Evolutionary conservation across 1,284 basidiomycete species (phyloP), one percentile per base, ranked within the genome.

Genomic region (Papiliotrema fonsecae): DNA sequence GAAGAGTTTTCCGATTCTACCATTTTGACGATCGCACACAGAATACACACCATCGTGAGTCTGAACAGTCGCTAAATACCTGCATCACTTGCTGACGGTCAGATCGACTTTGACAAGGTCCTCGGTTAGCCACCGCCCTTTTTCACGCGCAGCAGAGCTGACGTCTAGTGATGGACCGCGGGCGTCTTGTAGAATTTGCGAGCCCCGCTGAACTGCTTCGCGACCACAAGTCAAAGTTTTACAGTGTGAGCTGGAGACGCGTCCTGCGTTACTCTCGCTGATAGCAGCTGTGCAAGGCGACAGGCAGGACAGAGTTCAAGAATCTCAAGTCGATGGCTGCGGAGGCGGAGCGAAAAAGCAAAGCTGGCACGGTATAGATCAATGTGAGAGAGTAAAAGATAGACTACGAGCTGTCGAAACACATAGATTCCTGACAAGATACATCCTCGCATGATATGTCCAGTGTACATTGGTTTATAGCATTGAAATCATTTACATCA

Each of bases 61-160:
- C 13, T 7, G 22, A 32, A n/a, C 11, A 13, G 22, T 27, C 16
- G 32, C 6, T 6, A 7, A 9, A 14, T n/a, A n/a, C 24, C 14
- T 21, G 4, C 6, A 5, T 40, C n/a, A n/a, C 18, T 16, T 38
- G 38, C 18, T 40, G 38, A 46, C 26, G n/a, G 6, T n/a, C 38
- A 68, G 65, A 88, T 93, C 82, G 77, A 92, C 34, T 81, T 92
- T n/a, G 88, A 92, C 53, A 81, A 89, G 68, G 88, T 89, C 19
- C 51, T 73, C 5, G 50, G 55, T 56, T 22, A 27, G 45, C 52
- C 2, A 6, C 11, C 32, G 30, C 30, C 10, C 11, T 13, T 11
- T 7, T 16, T 19, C n/a, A n/a, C 5, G 31, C 42, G 36, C 30
- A 45, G 21, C 24, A 25, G 16, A 10, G 37, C 51, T 52, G 24